A percentile compares a stretch with the other conserved stretches of the same genome.
Conservation (phyloP, 2,329 filamentous ascomycete genomes). For the Teratosphaeria destructans region DNA sequence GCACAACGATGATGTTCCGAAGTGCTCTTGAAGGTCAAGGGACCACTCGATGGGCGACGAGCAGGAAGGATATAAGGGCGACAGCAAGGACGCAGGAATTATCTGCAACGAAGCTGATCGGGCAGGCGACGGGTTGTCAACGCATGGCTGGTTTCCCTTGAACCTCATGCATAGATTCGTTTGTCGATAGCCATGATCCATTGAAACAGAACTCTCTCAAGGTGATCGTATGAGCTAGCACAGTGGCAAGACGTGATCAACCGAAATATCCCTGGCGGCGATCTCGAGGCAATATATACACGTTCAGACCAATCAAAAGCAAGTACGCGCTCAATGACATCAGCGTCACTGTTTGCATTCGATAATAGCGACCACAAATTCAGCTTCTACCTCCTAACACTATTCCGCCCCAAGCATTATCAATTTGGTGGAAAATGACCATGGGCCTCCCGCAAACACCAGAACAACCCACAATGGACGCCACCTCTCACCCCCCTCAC, state of each 20-base stretch:
- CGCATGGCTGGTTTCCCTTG: no score
- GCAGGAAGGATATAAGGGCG: no score
- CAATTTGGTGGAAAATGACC: background rate
- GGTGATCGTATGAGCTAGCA: no score
- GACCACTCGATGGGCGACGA: background rate
- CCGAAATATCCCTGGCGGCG: no score
- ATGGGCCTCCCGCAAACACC: slow-evolving; percentile 8
- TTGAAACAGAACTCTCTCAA: no score
- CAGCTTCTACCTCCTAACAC: background rate
- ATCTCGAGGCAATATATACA: background rate
- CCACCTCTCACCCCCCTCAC: background rate
- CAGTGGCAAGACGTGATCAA: no score
- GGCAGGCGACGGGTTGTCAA: no score
- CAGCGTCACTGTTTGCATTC: background rate
- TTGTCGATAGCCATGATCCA: no score
- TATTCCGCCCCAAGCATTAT: background rate
- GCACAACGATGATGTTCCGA: slow-evolving; percentile 1
- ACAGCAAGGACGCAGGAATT: no score
- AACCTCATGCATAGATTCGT: no score
- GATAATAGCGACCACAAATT: background rate
- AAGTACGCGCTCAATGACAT: background rate
- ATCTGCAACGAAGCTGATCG: no score
- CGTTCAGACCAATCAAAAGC: background rate
- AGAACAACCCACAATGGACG: background rate
- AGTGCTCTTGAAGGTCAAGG: background rate